phyloP scores from a whole-genome alignment of 176 grass and related monocot species.

The Calamus simplicifolius region DNA sequence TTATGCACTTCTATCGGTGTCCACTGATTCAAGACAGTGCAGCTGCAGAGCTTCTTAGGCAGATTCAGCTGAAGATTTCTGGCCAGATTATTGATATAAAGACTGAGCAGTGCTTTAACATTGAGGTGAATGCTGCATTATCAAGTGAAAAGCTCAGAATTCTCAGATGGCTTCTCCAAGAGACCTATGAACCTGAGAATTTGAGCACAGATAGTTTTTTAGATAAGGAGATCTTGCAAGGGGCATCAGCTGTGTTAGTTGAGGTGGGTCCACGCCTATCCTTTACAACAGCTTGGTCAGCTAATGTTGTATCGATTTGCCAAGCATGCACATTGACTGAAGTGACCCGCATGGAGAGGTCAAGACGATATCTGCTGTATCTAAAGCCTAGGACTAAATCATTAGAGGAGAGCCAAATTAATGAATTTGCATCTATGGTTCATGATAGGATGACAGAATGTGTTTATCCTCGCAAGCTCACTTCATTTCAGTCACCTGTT shows the following conservation, averaged over 20 bases:
- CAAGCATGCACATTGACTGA: constrained; percentile 58
- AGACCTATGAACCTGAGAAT: constrained; percentile 81
- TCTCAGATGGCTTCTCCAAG: constrained; percentile 71
- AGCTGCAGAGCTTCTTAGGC: constrained; percentile 43
- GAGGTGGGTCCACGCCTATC: constrained; percentile 87
- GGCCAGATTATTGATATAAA: constrained; percentile 49
- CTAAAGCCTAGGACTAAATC: constrained; percentile 40
- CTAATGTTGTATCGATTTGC: constrained; percentile 82
- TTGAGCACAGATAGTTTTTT: constrained; percentile 53
- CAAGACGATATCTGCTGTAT: constrained; percentile 61
- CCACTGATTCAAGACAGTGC: constrained; percentile 81
- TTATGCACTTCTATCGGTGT: constrained; percentile 67
- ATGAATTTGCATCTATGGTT: constrained; percentile 47
- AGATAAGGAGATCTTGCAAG: constrained; percentile 35
- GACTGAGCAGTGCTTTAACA: constrained; percentile 85
- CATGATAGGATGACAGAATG: constrained; percentile 97
- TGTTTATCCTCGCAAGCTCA: constrained; percentile 58
- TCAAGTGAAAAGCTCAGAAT: constrained; percentile 48
- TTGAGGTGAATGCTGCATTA: constrained; percentile 34
- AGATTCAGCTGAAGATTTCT: constrained; percentile 67
- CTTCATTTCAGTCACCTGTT: constrained; percentile 48
- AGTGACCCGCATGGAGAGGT: constrained; percentile 70
- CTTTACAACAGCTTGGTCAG: constrained; percentile 76
- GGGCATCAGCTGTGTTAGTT: constrained; percentile 29
- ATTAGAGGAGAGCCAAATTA: constrained; percentile 55